Percentiles rank a stretch among this genome's conserved stretches.
These are phyloP conservation scores for Neonectria sp. DNA, from an alignment of 2,329 filamentous ascomycete genomes.

Conservation along the genomic window DNA sequence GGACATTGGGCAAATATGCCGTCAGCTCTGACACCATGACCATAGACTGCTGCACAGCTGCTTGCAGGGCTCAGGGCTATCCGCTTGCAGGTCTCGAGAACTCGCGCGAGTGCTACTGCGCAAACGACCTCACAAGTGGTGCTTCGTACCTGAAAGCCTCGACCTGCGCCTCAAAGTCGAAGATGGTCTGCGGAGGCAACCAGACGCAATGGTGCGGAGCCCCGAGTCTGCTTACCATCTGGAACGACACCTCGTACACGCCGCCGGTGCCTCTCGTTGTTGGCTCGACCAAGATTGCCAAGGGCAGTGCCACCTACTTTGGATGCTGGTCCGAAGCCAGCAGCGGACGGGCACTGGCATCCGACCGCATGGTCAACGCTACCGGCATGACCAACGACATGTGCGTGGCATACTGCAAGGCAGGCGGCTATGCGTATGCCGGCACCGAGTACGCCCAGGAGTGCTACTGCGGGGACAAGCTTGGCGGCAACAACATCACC, in stretches of 20 bases:
- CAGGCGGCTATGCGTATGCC: background rate
- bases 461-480: constrained; percentile 46
- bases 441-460: background rate
- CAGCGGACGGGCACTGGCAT: constrained; percentile 36
- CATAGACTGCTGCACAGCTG: constrained; percentile 39
- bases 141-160: constrained; percentile 37
- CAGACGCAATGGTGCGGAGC: constrained; percentile 43
- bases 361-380: constrained; percentile 27
- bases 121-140: constrained; percentile 30
- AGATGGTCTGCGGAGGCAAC: constrained; percentile 41
- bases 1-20: constrained; percentile 40
- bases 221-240: constrained; percentile 36
- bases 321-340: constrained; percentile 39
- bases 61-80: constrained; percentile 40
- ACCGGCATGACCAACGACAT: constrained; percentile 10
- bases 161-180: constrained; percentile 31
- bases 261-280: constrained; percentile 34
- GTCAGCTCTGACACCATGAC: constrained; percentile 33
- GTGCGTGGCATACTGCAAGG: background rate
- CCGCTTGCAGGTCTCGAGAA: constrained; percentile 42
- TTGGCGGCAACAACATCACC: constrained; percentile 29
- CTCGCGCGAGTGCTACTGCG: constrained; percentile 42
- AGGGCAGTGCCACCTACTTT: constrained; percentile 36
- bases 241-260: constrained; percentile 43
- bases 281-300: constrained; percentile 36